Evolutionary conservation across 257 asterid genomes (phyloP), one percentile per base, ranked within the genome.

Genomic region (Thymus mandschuricus): DNA sequence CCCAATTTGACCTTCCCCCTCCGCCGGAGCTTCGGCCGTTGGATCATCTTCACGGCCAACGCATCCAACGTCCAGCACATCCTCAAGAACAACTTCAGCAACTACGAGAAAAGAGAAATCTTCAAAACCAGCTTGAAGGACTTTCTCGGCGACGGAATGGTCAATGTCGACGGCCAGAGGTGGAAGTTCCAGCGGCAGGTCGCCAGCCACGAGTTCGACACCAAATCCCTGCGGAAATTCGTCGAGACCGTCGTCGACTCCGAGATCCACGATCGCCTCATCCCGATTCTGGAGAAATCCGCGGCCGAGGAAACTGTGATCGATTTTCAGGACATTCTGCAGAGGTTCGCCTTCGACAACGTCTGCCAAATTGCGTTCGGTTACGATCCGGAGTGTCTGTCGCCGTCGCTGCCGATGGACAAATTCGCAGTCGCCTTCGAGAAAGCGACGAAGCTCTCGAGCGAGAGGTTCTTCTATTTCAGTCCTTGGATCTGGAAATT

Each of bases 131-230:
- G 4, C 9, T 5, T 81, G 0, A 11, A 10, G 1, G 88, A 84
- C 12, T 66, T 84, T 1, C 78, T 84, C 3, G 83, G 88, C 4
- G 73, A 75, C 8, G 89, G 89, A 1, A 81, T 84, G 3, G 81
- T 84, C 76, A 79, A 81, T 67, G 2, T 78, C 73, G 83, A 84
- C 12, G 89, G 89, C 1, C 77, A 80, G 2, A 77, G 6, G 4
- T 85, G 89, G 89, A 82, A 82, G 65, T 74, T 75, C 60, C 87
- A 85, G 76, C 52, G 89, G 45, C 83, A 85, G 61, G 76, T 85
- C 4, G 61, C 84, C 8, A 80, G 85, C 79, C 82, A 85, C 43
- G 85, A 79, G 40, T 85, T 82, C 79, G 82, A 70, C 79, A 75
- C 85, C 7, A 85, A 54, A n/a, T 85, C 85, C 0, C 78, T 85